These are phyloP conservation scores for Coemansia sp. DNA, from an alignment of 192 early-diverging fungal genomes.

Conservation along the genomic window DNA sequence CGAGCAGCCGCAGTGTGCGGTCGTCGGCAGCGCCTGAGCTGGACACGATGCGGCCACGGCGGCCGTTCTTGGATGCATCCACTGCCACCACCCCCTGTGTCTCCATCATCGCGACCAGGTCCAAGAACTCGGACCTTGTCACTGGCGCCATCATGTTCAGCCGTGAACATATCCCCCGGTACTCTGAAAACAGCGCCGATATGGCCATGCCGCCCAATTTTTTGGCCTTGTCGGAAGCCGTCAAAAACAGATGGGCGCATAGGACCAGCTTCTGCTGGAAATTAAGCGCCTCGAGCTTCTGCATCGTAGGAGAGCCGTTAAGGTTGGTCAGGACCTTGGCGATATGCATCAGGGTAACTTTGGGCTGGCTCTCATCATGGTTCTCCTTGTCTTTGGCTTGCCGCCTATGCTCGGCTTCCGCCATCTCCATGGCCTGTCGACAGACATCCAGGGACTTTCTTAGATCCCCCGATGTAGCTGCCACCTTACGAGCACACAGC, in stretches of 20 bases:
- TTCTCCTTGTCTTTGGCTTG: constrained; percentile 43
- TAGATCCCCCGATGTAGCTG: constrained; percentile 78
- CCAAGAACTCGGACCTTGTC: constrained; percentile 71
- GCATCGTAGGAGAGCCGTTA: constrained; percentile 58
- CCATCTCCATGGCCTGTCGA: constrained; percentile 82
- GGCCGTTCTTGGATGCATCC: constrained; percentile 25
- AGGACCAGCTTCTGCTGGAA: constrained; percentile 83
- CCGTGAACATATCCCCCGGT: constrained; percentile 54
- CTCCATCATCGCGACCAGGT: constrained; percentile 72
- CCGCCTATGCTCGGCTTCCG: constrained; percentile 64
- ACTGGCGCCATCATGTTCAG: constrained; percentile 62
- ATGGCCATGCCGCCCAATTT: constrained; percentile 55
- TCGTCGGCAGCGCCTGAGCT: constrained; percentile 44
- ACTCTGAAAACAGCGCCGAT: constrained; percentile 50
- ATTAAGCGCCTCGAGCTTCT: constrained; percentile 68
- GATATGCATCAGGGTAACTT: constrained; percentile 80
- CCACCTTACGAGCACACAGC: constrained; percentile 88
- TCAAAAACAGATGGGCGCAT: constrained; percentile 26
- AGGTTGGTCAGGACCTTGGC: constrained; percentile 64
- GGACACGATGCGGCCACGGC: constrained; percentile 34
- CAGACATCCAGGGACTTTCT: constrained; percentile 78
- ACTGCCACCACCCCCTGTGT: constrained; percentile 61
- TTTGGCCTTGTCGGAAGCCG: constrained; percentile 32
- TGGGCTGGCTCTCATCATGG: constrained; percentile 49
- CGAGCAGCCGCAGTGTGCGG: constrained; percentile 35